These are phyloP conservation scores for Lodderomyces jiufengensis DNA, from an alignment of 1,139 yeast genomes.

Conservation along the genomic window DNA sequence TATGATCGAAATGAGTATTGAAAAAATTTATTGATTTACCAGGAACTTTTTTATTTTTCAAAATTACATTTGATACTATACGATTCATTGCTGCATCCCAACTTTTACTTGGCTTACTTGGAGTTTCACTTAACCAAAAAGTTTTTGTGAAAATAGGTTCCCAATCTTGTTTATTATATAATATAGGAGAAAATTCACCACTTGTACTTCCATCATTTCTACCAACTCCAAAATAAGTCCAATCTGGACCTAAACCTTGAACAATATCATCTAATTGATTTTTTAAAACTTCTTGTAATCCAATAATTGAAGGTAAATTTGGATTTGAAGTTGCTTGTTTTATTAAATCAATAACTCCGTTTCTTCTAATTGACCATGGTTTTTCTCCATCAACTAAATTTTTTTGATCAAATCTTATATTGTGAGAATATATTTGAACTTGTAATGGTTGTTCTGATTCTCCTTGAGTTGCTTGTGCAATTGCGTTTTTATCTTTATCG, in stretches of 20 bases:
- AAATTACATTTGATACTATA: constrained; percentile 36
- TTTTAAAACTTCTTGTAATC: constrained; percentile 30
- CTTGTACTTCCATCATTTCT: constrained; percentile 41
- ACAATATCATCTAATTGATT: constrained; percentile 28
- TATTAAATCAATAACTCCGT: constrained; percentile 21
- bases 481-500: not conserved
- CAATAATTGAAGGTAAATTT: constrained; percentile 17
- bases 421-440: constrained; percentile 23
- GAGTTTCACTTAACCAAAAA: constrained; percentile 40
- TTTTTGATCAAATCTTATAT: constrained; percentile 23
- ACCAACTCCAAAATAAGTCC: constrained; percentile 44
- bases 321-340: constrained; percentile 15
- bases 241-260: constrained; percentile 21
- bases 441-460: constrained; percentile 2
- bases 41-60: constrained; percentile 12
- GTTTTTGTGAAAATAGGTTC: constrained; percentile 28
- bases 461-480: constrained; percentile 1
- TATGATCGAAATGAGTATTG: constrained; percentile 47
- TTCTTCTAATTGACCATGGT: constrained; percentile 21
- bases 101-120: constrained; percentile 35
- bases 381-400: constrained; percentile 21
- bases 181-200: constrained; percentile 46
- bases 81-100: constrained; percentile 41
- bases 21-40: constrained; percentile 26
- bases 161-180: constrained; percentile 31